Evolutionary conservation across 768 basidiomycete genomes (phyloP).

Genomic region (Cystofilobasidium macerans): DNA sequence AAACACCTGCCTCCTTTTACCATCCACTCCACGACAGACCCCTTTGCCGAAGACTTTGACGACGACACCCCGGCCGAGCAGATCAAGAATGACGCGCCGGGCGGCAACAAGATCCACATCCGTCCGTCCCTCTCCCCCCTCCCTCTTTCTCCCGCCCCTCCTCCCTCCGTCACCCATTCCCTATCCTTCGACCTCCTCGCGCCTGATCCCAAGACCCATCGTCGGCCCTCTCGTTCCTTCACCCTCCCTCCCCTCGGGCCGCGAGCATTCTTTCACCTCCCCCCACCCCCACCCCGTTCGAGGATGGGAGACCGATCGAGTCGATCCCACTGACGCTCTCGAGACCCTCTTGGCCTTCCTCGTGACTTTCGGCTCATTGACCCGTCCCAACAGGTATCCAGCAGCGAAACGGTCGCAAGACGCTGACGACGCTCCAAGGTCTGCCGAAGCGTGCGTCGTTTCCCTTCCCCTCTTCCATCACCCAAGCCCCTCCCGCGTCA

Average conservation of each 20-base stretch:
- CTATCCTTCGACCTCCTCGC: too few species aligned
- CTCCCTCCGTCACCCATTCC: too few species aligned
- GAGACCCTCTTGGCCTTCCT: too few species aligned
- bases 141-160: too few species aligned
- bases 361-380: too few species aligned
- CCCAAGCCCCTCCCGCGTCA: not conserved
- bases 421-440: constrained; percentile 92
- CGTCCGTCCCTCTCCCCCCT: constrained; percentile 32
- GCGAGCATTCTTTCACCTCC: not conserved
- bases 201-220: too few species aligned
- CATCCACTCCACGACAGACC: constrained; percentile 48
- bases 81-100: constrained; percentile 35
- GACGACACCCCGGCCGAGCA: constrained; percentile 41
- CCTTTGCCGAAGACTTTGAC: constrained; percentile 88
- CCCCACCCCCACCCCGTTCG: not conserved
- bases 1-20: not conserved
- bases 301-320: too few species aligned
- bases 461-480: not conserved
- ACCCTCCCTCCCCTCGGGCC: too few species aligned
- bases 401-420: constrained; percentile 98
- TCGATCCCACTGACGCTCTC: too few species aligned
- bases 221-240: too few species aligned
- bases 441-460: constrained; percentile 62
- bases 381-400: constrained; percentile 75
- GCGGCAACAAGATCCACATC: constrained; percentile 40